Evolutionary conservation across 2,329 filamentous ascomycete genomes (phyloP).

Genomic region (Apiospora pterosperma): DNA sequence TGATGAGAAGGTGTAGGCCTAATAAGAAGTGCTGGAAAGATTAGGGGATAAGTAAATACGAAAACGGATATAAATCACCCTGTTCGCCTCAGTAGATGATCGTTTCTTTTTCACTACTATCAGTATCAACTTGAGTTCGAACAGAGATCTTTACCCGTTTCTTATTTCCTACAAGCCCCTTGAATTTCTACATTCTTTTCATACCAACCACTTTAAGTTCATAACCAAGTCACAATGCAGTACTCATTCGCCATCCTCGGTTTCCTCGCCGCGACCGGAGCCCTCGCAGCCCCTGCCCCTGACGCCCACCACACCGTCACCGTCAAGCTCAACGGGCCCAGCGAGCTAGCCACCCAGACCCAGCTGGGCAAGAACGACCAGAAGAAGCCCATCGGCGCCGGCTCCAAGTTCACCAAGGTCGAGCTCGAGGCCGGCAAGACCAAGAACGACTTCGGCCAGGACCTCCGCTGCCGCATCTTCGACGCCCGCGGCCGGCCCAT

Average conservation of each 20-base stretch:
- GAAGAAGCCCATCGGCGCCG: background rate
- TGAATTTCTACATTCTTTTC: background rate
- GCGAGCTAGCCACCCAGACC: background rate
- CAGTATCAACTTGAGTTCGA: background rate
- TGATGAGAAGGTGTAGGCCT: background rate
- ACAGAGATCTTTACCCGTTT: background rate
- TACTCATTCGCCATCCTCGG: background rate
- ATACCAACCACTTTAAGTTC: background rate
- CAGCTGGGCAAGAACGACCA: background rate
- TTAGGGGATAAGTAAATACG: background rate
- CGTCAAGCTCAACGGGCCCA: background rate
- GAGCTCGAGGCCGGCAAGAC: background rate
- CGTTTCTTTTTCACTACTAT: background rate
- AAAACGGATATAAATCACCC: background rate
- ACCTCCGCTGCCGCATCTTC: constrained; percentile 2
- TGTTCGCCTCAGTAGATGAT: background rate
- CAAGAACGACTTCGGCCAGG: constrained; percentile 4
- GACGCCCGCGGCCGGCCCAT: background rate
- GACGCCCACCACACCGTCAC: background rate
- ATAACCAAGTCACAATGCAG: background rate
- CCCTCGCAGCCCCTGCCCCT: background rate
- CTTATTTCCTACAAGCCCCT: background rate
- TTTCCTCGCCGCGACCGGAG: background rate
- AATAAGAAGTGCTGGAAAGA: background rate
- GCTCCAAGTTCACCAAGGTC: background rate